Conservation (phyloP, 129 eudicot genomes). For the Apium graveolens region DNA sequence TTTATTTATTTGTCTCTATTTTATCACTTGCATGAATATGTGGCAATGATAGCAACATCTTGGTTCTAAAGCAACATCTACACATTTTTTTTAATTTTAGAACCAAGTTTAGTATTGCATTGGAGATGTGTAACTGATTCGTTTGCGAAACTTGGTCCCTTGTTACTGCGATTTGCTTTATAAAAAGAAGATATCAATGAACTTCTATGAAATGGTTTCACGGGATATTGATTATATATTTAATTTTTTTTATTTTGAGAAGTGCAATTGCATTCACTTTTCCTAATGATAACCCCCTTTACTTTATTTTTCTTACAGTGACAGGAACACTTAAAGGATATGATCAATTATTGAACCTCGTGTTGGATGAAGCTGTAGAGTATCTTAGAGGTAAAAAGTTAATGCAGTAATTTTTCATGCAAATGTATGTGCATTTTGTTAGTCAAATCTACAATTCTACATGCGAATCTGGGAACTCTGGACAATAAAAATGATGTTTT, state of each 20-base stretch:
- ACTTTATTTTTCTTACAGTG: conserved; percentile 33
- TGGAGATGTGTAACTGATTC: neutral
- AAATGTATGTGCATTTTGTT: neutral
- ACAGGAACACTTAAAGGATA: conserved; percentile 92
- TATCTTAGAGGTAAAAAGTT: conserved; percentile 36
- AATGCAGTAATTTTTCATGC: neutral
- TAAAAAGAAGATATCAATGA: no score
- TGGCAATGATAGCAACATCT: no score
- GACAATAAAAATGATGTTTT: neutral
- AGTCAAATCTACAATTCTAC: neutral
- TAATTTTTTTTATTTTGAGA: neutral
- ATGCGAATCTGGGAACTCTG: neutral
- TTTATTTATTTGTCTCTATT: no score
- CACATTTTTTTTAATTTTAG: no score
- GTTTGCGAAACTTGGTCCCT: neutral
- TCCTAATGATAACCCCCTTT: neutral
- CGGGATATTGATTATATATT: neutral
- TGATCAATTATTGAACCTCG: conserved; percentile 94
- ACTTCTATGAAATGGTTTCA: no score
- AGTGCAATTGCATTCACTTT: neutral
- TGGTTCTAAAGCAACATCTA: no score
- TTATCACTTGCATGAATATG: no score
- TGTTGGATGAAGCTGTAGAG: conserved; percentile 90
- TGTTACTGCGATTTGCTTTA: no score
- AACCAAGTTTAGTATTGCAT: no score